phyloP scores from a whole-genome alignment of 225 moss, liverwort and hornwort genomes.

The Climacium dendroides region DNA sequence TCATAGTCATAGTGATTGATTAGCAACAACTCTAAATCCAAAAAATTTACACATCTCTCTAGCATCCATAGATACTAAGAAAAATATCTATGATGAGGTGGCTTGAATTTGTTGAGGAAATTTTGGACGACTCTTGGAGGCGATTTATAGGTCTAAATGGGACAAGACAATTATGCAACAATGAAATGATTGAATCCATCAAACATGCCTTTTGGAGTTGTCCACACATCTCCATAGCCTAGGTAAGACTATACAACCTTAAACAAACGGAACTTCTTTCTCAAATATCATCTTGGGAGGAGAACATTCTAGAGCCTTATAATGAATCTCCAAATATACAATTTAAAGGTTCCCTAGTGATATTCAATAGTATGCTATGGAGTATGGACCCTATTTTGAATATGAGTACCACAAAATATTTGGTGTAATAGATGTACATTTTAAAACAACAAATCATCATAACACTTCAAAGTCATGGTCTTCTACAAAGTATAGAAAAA shows the following conservation, averaged over 20 bases:
- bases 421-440: background rate
- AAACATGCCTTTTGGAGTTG: background rate
- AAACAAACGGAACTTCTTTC: background rate
- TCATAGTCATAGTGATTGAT: rapidly evolving
- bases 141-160: background rate
- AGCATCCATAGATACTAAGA: background rate
- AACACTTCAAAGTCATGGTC: background rate
- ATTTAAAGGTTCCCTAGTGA: background rate
- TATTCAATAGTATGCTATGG: background rate
- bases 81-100: background rate
- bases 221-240: background rate
- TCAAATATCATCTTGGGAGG: background rate
- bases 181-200: background rate
- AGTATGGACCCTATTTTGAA: background rate
- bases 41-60: background rate
- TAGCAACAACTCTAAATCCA: background rate
- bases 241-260: background rate
- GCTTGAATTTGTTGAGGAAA: background rate
- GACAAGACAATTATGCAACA: background rate
- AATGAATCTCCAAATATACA: background rate
- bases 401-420: background rate
- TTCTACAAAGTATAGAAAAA: background rate
- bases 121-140: rapidly evolving
- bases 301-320: background rate
- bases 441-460: background rate